phyloP scores from a whole-genome alignment of 495 filamentous ascomycete genomes.

The Lichenothelia convexa region DNA sequence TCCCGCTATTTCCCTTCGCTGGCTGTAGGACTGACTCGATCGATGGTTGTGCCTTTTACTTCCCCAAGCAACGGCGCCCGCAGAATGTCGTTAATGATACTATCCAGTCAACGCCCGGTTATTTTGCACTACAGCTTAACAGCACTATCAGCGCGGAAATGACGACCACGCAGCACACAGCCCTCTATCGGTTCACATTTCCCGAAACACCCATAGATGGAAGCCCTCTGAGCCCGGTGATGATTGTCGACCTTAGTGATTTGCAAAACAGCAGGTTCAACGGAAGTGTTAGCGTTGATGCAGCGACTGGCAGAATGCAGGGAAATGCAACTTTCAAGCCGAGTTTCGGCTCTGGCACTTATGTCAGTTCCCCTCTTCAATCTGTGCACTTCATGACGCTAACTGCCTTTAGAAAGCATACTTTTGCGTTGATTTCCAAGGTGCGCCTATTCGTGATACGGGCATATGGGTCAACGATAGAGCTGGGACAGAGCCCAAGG shows the following conservation, averaged over 20 bases:
- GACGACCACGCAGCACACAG: slow-evolving; percentile 45
- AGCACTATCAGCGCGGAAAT: slow-evolving; percentile 46
- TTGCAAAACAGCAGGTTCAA: slow-evolving; percentile 44
- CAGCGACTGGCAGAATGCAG: slow-evolving; percentile 38
- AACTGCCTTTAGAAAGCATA: slow-evolving; percentile 58
- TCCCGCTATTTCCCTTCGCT: slow-evolving; percentile 50
- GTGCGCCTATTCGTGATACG: slow-evolving; percentile 38
- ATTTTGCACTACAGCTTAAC: slow-evolving; percentile 42
- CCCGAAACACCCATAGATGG: slow-evolving; percentile 40
- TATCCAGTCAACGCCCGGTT: slow-evolving; percentile 43
- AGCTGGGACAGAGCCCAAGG: slow-evolving; percentile 33
- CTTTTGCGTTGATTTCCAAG: slow-evolving; percentile 56
- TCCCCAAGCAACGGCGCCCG: slow-evolving; percentile 33
- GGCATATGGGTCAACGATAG: slow-evolving; percentile 46
- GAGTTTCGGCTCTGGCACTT: slow-evolving; percentile 49
- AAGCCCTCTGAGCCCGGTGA: slow-evolving; percentile 27
- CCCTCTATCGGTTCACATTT: slow-evolving; percentile 54
- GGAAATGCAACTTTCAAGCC: slow-evolving; percentile 48
- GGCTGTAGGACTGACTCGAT: slow-evolving; percentile 46
- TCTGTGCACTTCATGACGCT: too few species aligned
- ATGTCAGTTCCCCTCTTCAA: too few species aligned
- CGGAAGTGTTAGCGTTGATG: slow-evolving; percentile 36
- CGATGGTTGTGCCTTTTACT: slow-evolving; percentile 42
- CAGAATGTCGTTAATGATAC: slow-evolving; percentile 27
- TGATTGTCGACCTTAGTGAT: slow-evolving; percentile 48